Base-by-base conservation (phyloP, 495 filamentous ascomycete species). In the Astrothelium macrocarpum region DNA sequence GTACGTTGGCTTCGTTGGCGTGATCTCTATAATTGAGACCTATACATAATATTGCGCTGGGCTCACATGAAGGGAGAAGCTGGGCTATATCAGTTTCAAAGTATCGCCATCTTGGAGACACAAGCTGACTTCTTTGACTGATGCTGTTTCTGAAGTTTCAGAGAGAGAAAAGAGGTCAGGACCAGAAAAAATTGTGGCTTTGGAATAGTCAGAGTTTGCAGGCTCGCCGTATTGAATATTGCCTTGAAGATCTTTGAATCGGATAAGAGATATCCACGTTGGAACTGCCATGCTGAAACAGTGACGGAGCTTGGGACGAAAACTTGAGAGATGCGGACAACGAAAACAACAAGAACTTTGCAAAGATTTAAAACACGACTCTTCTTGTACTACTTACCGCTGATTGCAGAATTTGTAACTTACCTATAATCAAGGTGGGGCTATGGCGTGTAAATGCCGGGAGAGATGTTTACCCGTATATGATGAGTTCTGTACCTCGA, bases 21-120 rank as follows among this genome's bases (percentile, higher is more conserved):
- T 80, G 78, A 2, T 74, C 71, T 28, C 56, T 39, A 66, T 79
- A 80, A 53, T 80, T 80, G 39, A 79, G 68, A 3, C 78, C 78
- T 25, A 79, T 68, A 62, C 78, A 79, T 56, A 74, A 67, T 46
- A 79, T 73, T n/a, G 60, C 45, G 26, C 12, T 49, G 9, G 60
- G 60, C 59, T 45, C 53, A 32, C 34, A 56, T 59, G 62, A 53
- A 20, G 62, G 18, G 4, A 63, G 62, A 9, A 63, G 29, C 62
- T 63, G 45, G 9, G 49, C 9, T 26, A 11, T 29, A 29, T 56
- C 12, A 56, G 49, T 16, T 29, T 9, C 49, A 26, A 28, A 20
- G 28, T 28, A 18, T 12, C 34, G 53, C 61, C 26, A 28, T 63
- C 45, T 23, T 46, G 4, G 9, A 23, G 18, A 39, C 7, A 26